Conservation (phyloP, 805 yeast species). For the Ogataea methanolica region DNA sequence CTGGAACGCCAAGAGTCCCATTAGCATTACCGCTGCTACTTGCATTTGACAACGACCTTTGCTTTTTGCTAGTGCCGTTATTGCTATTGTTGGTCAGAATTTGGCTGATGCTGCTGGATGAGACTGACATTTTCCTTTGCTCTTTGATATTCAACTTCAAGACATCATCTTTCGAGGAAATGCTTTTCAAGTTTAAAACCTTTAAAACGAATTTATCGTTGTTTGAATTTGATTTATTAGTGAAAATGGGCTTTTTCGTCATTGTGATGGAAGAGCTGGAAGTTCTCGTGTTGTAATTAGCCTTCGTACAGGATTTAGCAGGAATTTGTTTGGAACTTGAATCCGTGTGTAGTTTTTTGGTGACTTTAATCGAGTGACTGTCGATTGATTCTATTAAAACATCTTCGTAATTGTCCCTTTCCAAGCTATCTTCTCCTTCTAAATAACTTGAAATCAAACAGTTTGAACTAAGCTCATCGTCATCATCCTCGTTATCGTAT, state of each 20-base stretch:
- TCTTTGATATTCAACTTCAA: too few relatives aligned
- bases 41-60: not conserved
- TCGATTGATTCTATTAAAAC: constrained; percentile 18
- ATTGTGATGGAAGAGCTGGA: not conserved
- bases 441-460: constrained; percentile 8
- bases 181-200: constrained; percentile 13
- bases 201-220: constrained; percentile 17
- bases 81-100: too few relatives aligned
- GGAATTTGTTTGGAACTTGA: not conserved
- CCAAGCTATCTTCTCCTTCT: constrained; percentile 7
- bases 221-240: constrained; percentile 10
- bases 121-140: too few relatives aligned
- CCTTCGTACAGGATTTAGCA: not conserved
- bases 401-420: constrained; percentile 21
- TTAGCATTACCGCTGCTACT: not conserved
- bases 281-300: not conserved
- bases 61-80: not conserved
- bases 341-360: constrained; percentile 19
- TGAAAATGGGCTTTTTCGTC: constrained; percentile 20
- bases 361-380: constrained; percentile 18
- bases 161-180: not conserved
- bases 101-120: too few relatives aligned
- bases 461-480: constrained; percentile 6
- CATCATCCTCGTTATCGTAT: not conserved
- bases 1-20: not conserved